Evolutionary conservation across 2,329 filamentous ascomycete species (phyloP), one percentile per base, ranked within the genome.

Genomic region (Cladophialophora bantiana): DNA sequence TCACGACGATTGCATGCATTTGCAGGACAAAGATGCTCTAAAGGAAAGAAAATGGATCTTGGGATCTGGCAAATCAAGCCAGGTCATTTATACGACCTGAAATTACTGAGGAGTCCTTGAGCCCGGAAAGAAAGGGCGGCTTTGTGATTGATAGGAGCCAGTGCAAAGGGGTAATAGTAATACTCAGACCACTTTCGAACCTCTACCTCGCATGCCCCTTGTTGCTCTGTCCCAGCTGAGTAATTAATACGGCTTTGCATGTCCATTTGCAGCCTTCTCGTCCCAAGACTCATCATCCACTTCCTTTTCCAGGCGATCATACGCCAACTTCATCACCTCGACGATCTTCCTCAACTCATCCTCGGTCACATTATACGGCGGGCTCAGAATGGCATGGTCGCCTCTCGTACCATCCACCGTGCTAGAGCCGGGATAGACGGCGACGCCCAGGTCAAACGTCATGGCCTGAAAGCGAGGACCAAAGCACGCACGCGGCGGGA

Each of bases 321-420:
- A 72, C n/a, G 65, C 77, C 26, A 81, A 77, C 12, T 79, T 73
- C 35, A 87, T 75, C 0, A 84, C 80, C 18, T 82, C 76, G n/a
- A 85, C 84, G 45, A 87, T 83, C 52, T 75, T 66, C 12, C 81
- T 78, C 34, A 87, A 75, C 9, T 86, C 83, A 3, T 74, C 77
- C 9, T 78, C 74, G 0, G 79, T 84, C 50, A 83, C 77, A 62
- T 81, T 86, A 74, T 83, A 88, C 2, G 85, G 78, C 2, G 85
- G 85, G 0, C 83, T 81, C 48, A 88, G 70, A 34, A 87, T 76
- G 57, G 86, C 78, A 72, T 86, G 83, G 72, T 88, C 85, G 3
- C 85, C 85, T 34, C 75, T 75, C 12, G 73, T 74, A 7, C 85
- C 85, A 72, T 87, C 82, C 2, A 77, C 80, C 2, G 81, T 81